Evolutionary conservation across 116 monocot genomes (phyloP), one percentile per base, ranked within the genome.

Genomic region (Cymodocea nodosa): DNA sequence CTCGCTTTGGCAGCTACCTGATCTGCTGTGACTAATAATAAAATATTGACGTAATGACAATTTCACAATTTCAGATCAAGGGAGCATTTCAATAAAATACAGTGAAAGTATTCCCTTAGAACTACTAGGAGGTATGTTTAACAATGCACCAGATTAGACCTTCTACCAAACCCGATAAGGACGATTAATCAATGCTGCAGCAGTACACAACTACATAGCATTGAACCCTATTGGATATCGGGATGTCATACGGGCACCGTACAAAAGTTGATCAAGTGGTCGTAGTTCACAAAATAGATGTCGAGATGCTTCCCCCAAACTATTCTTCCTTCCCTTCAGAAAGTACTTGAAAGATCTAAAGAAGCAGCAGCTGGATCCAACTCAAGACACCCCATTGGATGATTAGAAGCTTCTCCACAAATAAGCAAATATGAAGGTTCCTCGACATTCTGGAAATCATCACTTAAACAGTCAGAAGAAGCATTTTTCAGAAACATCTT

Each of bases 311-410:
- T 54, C 20, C 6, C 12, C 36, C 35, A 16, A 20, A 4, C 48
- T 23, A 49, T 15, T 51, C 50, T 35, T 59, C 55, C 18, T 53
- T 24, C 3, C 44, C 9, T 20, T 69, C 36, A 11, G 52, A 11
- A 0, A 35, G 14, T 35, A 81, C 78, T 69, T 86, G 81, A 76
- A 93, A 93, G 68, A 35, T 93, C 93, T 13, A 80, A 25, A 73
- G 89, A 81, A 22, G 83, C 80, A 57, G 93, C 81, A 50, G 89
- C 93, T 36, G 93, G 93, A 62, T 93, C 93, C 6, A 93, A 76
- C 68, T 93, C 93, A 71, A 59, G 67, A 40, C 77, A 93, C 69
- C 86, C 93, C 61, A 76, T 86, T 15, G 86, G 93, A 56, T 82
- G 70, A 78, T 84, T 86, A 25, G 73, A 55, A 63, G 77, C 83